Evolutionary conservation across 2,329 filamentous ascomycete genomes (phyloP), one percentile per base, ranked within the genome.

Genomic region (Emericellopsis atlantica): DNA sequence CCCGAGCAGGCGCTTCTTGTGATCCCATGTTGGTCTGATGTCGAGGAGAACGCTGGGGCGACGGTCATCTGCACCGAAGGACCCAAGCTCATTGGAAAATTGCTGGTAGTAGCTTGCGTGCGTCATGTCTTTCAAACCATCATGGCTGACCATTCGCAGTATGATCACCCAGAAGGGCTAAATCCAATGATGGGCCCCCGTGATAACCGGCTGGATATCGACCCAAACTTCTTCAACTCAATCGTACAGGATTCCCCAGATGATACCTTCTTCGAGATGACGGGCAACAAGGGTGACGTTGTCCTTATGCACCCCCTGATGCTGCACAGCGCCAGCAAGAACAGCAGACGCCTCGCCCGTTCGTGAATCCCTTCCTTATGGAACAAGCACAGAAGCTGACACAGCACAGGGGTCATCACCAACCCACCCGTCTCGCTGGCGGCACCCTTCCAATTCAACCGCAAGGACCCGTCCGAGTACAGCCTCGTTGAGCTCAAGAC

Each of bases 1-100:
- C 74, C 74, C 0, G 81, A 84, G 59, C 81, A 85, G 55, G 81
- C 66, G 0, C 59, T 84, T 11, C 64, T 84, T 1, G 76, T 84
- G 9, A 82, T 81, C 34, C 79, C 80, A 2, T 54, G 82, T 6
- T 83, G 79, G 59, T 75, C 66, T 2, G 76, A 83, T 50, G 73
- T 83, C 39, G 57, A 61, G 11, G 55, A 70, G 1, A 63, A 66
- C 32, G 77, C 74, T 5, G 79, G 79, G 29, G 79, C 74, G 4
- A 84, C 79, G 0, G 64, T 74, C 51, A 67, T 83, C 32, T 79
- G 75, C 48, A 26, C 36, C 23, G 37, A 43, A 14, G 41, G 40
- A 2, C 37, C 37, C 12, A 38, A 31, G 12, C 22, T 26, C n/a
- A 42, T 42, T 26, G 40, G 40, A 26, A 42, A 42, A 24, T 16